Evolutionary conservation across 306 rosid genomes (phyloP).

Genomic region (Lathyrus aphaca): DNA sequence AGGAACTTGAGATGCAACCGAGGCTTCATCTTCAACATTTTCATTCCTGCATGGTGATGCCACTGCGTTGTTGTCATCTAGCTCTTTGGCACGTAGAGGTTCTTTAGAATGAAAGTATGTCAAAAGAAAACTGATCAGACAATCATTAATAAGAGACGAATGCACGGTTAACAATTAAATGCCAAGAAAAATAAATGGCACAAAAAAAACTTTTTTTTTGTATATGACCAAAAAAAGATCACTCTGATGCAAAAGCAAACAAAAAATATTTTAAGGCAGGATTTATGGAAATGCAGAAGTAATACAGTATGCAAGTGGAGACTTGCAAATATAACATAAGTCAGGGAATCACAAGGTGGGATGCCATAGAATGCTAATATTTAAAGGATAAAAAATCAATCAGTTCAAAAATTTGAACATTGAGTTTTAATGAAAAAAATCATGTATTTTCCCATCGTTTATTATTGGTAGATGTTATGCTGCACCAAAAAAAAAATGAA

Average conservation of each 20-base stretch:
- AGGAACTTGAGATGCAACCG: slow-evolving; percentile 40
- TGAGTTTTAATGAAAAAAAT: too few species aligned
- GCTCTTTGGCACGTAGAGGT: slow-evolving; percentile 44
- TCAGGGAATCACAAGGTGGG: background rate
- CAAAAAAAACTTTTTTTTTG: slow-evolving; percentile 2
- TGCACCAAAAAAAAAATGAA: background rate
- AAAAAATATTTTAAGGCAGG: background rate
- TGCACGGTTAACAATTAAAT: slow-evolving; percentile 24
- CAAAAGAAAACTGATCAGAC: slow-evolving; percentile 39
- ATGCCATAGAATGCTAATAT: background rate
- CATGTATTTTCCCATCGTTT: too few species aligned
- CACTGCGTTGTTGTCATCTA: slow-evolving; percentile 42
- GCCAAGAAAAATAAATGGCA: slow-evolving; percentile 6
- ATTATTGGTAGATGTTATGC: slow-evolving; percentile 29
- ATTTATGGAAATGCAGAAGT: slow-evolving; percentile 28
- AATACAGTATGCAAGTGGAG: slow-evolving; percentile 13
- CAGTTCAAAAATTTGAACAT: slow-evolving; percentile 21
- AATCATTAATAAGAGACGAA: slow-evolving; percentile 29
- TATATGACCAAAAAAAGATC: background rate
- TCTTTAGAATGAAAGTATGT: slow-evolving; percentile 50
- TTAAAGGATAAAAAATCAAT: slow-evolving; percentile 13
- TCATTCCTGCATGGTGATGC: slow-evolving; percentile 41
- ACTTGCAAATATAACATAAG: slow-evolving; percentile 6
- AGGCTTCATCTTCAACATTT: slow-evolving; percentile 41
- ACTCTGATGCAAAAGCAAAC: slow-evolving; percentile 22